phyloP scores from a whole-genome alignment of 139 green algal genomes.

The Gonium pectorale region DNA sequence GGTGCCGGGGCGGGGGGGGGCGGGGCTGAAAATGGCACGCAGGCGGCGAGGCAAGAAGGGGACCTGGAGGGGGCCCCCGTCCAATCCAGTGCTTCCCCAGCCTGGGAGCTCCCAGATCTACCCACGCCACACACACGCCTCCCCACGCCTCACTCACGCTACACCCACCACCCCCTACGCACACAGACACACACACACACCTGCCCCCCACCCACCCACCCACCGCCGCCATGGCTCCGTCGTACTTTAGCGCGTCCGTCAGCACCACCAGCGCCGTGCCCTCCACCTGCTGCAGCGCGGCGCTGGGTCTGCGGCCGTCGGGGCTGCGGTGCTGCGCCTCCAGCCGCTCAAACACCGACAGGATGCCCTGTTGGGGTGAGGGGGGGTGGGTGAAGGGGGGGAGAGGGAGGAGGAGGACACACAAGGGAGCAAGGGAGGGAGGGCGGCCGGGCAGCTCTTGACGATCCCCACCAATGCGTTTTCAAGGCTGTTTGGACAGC shows the following conservation, averaged over 20 bases:
- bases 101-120: neutral
- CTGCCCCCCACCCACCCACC: neutral
- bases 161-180: neutral
- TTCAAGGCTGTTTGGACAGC: too few species aligned
- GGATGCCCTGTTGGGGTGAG: neutral
- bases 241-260: slow-evolving; percentile 50
- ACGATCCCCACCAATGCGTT: too few species aligned
- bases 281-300: slow-evolving; percentile 45
- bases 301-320: neutral
- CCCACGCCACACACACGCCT: neutral
- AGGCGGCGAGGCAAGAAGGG: neutral
- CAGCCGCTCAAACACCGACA: slow-evolving; percentile 44
- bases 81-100: neutral
- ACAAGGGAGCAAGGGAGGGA: too few species aligned
- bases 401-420: too few species aligned
- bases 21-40: neutral
- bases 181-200: neutral
- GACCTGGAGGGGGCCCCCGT: neutral
- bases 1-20: neutral
- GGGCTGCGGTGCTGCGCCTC: slow-evolving; percentile 8
- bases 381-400: neutral
- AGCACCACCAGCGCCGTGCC: slow-evolving; percentile 56
- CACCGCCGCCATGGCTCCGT: slow-evolving; percentile 39
- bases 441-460: too few species aligned
- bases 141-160: neutral